Evolutionary conservation across 2,329 filamentous ascomycete species (phyloP), one percentile per base, ranked within the genome.

Genomic region (Colletotrichum spaethianum): DNA sequence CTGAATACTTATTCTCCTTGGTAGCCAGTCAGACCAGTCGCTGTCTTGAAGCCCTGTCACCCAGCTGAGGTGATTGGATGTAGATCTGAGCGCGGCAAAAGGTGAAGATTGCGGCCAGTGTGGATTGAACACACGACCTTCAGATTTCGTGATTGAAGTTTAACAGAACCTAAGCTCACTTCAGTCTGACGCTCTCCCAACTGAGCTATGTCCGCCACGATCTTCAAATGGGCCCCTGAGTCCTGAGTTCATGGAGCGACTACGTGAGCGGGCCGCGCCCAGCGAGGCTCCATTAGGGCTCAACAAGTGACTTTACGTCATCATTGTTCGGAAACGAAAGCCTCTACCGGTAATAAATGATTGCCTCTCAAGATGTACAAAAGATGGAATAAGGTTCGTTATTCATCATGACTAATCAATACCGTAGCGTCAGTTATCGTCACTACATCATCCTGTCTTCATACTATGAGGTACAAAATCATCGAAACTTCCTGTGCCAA

Each of bases 121-220:
- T 71, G 68, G 68, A 63, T 63, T 60, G 69, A 72, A 63, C 52
- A 72, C 57, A 69, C 64, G 64, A 60, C 64, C 52, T 60, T 55
- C 64, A 69, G 57, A 60, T 63, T 6, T 9, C 1, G 12, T 26
- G 59, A 63, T 14, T 55, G 52, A 69, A 69, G 52, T 60, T 55
- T 33, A 3, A 14, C 28, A 66, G 53, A 63, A 26, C 1, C 1
- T 3, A 18, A 31, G 26, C 33, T 65, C 59, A 60, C 69, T 60
- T 72, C 69, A 69, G 65, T 63, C 65, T 69, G 59, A 63, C 53
- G 59, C 59, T 72, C 65, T 68, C 69, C 44, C 64, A 63, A 68
- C 52, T 69, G 64, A 69, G 69, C 64, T 53, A 63, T 69, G 64
- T 69, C 64, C 59, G 64, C 69, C 59, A 69, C 59, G 26, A 60